Evolutionary conservation across 176 grass and related monocot species (phyloP).

Genomic region (Raddia distichophylla): DNA sequence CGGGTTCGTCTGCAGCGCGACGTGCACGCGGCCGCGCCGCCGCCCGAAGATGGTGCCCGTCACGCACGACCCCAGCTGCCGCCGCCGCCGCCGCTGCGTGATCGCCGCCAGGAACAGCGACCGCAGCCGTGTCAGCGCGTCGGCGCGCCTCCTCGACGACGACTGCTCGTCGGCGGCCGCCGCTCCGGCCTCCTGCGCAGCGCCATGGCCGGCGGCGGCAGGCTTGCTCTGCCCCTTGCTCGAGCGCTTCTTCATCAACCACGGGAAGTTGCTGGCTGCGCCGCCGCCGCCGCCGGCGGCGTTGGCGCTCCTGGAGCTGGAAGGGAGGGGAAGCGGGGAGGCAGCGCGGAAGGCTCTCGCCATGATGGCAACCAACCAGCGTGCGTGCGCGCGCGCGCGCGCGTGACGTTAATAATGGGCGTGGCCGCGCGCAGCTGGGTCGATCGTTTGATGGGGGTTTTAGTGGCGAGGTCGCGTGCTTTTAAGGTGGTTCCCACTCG

Average conservation of each 20-base stretch:
- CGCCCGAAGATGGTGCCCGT: constrained; percentile 95
- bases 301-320: constrained; percentile 29
- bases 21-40: constrained; percentile 69
- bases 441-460: constrained; percentile 32
- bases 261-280: constrained; percentile 43
- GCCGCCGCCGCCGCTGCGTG: constrained; percentile 47
- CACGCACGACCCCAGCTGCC: constrained; percentile 65
- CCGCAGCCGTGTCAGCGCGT: constrained; percentile 60
- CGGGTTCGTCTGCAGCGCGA: constrained; percentile 85
- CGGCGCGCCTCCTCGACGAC: constrained; percentile 50
- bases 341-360: constrained; percentile 59
- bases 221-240: constrained; percentile 10
- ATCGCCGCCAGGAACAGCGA: constrained; percentile 66
- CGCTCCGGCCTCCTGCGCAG: constrained; percentile 14
- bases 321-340: constrained; percentile 50
- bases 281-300: background rate
- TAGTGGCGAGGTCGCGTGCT: background rate
- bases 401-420: constrained; percentile 34
- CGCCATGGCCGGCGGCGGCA: no score
- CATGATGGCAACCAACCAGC: constrained; percentile 20
- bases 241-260: constrained; percentile 49
- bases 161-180: constrained; percentile 20
- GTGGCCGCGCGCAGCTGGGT: constrained; percentile 26
- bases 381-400: constrained; percentile 15
- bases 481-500: constrained; percentile 28